Conservation (phyloP, 768 basidiomycete genomes). For the Russula virescens region DNA sequence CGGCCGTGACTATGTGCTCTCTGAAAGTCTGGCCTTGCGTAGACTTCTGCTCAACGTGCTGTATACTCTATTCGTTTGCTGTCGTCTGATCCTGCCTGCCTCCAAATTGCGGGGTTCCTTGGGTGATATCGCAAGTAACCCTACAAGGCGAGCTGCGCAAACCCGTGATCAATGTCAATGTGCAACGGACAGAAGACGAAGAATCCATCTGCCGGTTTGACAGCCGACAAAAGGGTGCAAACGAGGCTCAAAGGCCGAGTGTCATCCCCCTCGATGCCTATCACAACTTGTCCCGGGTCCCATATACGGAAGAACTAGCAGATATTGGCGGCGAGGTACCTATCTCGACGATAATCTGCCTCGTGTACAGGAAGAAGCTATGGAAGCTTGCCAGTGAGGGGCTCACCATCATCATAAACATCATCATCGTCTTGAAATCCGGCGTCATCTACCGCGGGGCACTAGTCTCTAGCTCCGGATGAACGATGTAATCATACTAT, state of each 20-base stretch:
- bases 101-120: not conserved
- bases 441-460: slow-evolving; percentile 2
- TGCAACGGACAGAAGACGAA: slow-evolving; percentile 2
- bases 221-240: not conserved
- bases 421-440: slow-evolving; percentile 3
- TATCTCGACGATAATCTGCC: slow-evolving; percentile 17
- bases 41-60: not conserved
- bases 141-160: not conserved
- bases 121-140: not conserved
- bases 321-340: slow-evolving; percentile 11
- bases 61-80: not conserved
- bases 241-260: not conserved
- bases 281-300: slow-evolving; percentile 7
- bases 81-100: not conserved
- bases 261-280: slow-evolving; percentile 1
- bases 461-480: slow-evolving; percentile 2
- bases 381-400: slow-evolving; percentile 13
- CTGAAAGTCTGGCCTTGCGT: slow-evolving; percentile 1
- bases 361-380: slow-evolving; percentile 14
- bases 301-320: slow-evolving; percentile 6
- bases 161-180: slow-evolving; percentile 9
- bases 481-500: not conserved
- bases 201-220: not conserved
- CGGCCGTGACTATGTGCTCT: not conserved
- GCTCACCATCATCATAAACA: slow-evolving; percentile 1